Percentiles rank a stretch among this genome's conserved stretches.
These are phyloP conservation scores for Huntiella omanensis DNA, from an alignment of 2,329 filamentous ascomycete genomes.

Conservation along the genomic window DNA sequence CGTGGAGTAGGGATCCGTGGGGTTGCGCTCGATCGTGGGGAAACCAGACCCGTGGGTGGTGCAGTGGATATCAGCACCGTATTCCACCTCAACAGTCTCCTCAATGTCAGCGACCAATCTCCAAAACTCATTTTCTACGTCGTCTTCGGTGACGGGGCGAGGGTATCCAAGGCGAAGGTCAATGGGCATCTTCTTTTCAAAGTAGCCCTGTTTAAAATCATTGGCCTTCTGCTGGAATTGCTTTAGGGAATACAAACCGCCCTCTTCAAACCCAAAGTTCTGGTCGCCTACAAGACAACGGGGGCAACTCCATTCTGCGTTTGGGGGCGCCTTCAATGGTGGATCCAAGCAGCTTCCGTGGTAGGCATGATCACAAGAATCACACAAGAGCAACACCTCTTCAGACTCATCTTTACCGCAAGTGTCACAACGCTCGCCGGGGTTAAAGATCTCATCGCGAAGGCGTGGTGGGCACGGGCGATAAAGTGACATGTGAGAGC, in stretches of 20 bases:
- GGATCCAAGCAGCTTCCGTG: slow-evolving; percentile 83
- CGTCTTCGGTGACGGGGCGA: slow-evolving; percentile 73
- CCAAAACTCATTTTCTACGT: slow-evolving; percentile 95
- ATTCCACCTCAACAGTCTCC: slow-evolving; percentile 93
- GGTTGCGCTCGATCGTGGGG: slow-evolving; percentile 80
- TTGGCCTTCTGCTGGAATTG: slow-evolving; percentile 94
- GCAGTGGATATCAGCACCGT: slow-evolving; percentile 93
- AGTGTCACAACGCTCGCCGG: slow-evolving; percentile 57
- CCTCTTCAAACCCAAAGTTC: slow-evolving; percentile 94
- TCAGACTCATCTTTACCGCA: slow-evolving; percentile 65
- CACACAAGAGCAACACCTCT: slow-evolving; percentile 57
- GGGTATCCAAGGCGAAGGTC: slow-evolving; percentile 69
- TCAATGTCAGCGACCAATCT: slow-evolving; percentile 81
- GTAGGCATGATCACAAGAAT: slow-evolving; percentile 77
- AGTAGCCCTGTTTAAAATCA: slow-evolving; percentile 88
- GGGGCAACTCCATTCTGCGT: slow-evolving; percentile 89
- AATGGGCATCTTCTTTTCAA: slow-evolving; percentile 74
- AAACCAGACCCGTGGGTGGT: slow-evolving; percentile 96
- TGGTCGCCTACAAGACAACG: slow-evolving; percentile 89
- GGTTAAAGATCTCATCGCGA: slow-evolving; percentile 29
- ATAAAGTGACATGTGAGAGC: slow-evolving; percentile 91
- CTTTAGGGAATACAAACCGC: slow-evolving; percentile 81
- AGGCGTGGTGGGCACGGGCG: slow-evolving; percentile 59
- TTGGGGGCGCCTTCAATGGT: slow-evolving; percentile 55
- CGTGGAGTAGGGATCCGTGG: slow-evolving; percentile 66